phyloP scores from a whole-genome alignment of 164 flowering plant species.

The Kingdonia uniflora region DNA sequence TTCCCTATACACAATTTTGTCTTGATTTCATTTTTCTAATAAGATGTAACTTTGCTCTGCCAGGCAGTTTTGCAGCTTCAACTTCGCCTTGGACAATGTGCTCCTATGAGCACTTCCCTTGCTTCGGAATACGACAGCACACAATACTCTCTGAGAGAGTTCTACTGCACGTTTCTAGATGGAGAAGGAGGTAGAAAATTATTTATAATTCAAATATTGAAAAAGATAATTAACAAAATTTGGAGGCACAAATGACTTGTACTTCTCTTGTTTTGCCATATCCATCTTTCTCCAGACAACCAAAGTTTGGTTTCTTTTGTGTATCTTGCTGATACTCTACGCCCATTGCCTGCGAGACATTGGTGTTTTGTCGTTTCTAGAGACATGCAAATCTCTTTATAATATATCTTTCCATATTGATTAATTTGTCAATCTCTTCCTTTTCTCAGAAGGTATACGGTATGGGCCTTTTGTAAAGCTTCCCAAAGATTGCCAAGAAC shows the following conservation, averaged over 20 bases:
- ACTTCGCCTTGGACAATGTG: conserved; percentile 57
- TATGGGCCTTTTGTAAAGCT: conserved; percentile 76
- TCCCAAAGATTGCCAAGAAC: conserved; percentile 62
- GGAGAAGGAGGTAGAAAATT: conserved; percentile 13
- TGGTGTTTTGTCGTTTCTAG: no score
- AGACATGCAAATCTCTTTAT: no score
- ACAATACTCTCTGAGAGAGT: conserved; percentile 35
- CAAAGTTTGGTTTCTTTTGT: no score
- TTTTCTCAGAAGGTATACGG: conserved; percentile 33
- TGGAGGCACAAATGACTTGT: no score
- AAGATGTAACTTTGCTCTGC: neutral
- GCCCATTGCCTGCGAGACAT: no score
- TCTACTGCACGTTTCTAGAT: conserved; percentile 29
- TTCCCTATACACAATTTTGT: neutral
- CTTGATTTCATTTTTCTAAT: no score
- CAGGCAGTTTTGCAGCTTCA: conserved; percentile 65
- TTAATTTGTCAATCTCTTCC: neutral
- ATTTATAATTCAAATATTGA: conserved; percentile 4
- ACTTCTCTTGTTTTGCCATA: no score
- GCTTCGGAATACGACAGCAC: conserved; percentile 44
- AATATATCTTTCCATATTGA: no score
- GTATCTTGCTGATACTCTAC: no score
- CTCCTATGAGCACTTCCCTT: conserved; percentile 29
- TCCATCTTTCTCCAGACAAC: no score
- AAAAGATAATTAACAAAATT: neutral